phyloP scores from a whole-genome alignment of 2,329 filamentous ascomycete species.

The Simplicillium sp. region DNA sequence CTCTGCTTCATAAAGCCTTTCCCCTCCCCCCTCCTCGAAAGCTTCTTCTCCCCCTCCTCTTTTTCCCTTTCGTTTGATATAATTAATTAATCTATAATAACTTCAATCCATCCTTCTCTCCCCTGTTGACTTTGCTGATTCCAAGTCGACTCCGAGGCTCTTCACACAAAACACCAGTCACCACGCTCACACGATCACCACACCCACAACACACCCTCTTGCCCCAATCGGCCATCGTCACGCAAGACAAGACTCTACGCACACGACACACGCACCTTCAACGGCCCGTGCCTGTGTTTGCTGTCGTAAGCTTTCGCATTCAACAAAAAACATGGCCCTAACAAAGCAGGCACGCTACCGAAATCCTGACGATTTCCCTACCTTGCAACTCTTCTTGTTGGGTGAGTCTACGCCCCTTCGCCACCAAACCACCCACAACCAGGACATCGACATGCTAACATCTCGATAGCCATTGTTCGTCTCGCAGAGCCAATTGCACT shows the following conservation, averaged over 20 bases:
- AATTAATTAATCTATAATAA: neutral
- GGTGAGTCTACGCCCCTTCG: conserved; percentile 42
- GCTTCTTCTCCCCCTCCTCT: conserved; percentile 7
- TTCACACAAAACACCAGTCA: neutral
- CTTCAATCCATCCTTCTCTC: neutral
- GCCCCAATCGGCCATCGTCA: conserved; percentile 3
- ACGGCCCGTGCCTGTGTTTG: conserved; percentile 24
- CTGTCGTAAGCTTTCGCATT: conserved; percentile 34
- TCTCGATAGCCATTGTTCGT: conserved; percentile 67
- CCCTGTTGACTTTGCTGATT: neutral
- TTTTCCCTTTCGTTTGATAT: conserved; percentile 1
- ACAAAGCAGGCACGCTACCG: conserved; percentile 39
- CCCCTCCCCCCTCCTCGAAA: conserved; percentile 3
- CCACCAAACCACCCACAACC: neutral
- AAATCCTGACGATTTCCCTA: conserved; percentile 68
- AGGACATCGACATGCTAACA: conserved; percentile 3
- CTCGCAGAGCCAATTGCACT: conserved; percentile 88
- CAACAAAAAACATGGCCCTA: conserved; percentile 39
- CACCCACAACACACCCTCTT: neutral
- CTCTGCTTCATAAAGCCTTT: conserved; percentile 5
- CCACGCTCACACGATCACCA: conserved; percentile 1
- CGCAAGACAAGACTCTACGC: conserved; percentile 10
- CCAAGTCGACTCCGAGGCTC: neutral
- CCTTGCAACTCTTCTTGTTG: conserved; percentile 72
- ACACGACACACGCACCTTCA: conserved; percentile 7